phyloP scores from a whole-genome alignment of 768 basidiomycete genomes.

The Mycena vitilis region DNA sequence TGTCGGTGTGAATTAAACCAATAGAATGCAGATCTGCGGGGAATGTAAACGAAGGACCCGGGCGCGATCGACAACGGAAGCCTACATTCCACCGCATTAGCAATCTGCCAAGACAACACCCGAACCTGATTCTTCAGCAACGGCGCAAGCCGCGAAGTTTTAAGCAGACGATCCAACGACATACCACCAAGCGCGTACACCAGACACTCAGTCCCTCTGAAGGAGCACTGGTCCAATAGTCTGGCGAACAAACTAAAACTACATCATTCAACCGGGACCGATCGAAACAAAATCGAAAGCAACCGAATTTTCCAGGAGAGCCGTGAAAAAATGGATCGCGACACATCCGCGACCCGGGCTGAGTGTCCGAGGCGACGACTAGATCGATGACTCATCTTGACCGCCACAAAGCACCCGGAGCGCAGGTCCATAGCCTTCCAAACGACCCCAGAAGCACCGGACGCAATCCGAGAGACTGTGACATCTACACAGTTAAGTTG shows the following conservation, averaged over 20 bases:
- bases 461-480: background rate
- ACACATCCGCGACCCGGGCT: background rate
- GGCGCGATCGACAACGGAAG: too few relatives aligned
- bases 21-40: constrained; percentile 1
- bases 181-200: background rate
- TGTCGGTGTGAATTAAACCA: constrained; percentile 1
- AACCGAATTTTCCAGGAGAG: background rate
- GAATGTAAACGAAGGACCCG: background rate
- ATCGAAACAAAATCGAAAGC: background rate
- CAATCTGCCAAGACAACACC: background rate
- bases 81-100: background rate
- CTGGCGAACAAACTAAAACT: background rate
- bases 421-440: background rate
- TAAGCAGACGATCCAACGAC: background rate
- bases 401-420: background rate
- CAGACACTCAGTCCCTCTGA: background rate
- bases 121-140: background rate
- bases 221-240: background rate
- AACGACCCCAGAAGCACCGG: background rate
- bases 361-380: background rate
- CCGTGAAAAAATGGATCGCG: background rate
- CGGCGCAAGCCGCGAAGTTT: background rate
- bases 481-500: too few relatives aligned
- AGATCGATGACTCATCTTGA: background rate
- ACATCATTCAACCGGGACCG: too few relatives aligned